Percentiles rank a stretch among this genome's conserved stretches.
phyloP scores from a whole-genome alignment of 2,329 filamentous ascomycete species.

The Ramichloridium luteum region DNA sequence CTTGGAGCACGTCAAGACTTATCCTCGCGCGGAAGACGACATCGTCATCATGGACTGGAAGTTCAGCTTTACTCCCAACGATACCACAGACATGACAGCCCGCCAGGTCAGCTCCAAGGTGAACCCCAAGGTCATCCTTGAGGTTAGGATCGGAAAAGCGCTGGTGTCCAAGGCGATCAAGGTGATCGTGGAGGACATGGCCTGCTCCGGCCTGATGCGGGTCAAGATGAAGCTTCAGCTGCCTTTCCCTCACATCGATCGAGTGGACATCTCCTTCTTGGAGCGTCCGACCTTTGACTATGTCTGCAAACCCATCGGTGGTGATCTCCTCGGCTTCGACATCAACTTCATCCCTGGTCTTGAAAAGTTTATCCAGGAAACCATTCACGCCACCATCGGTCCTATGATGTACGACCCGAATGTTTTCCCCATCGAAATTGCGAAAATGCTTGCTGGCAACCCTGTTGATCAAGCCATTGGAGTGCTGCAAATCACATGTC shows the following conservation, averaged over 20 bases:
- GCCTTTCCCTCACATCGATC: slow-evolving; percentile 88
- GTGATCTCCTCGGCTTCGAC: slow-evolving; percentile 90
- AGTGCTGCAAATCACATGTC: slow-evolving; percentile 80
- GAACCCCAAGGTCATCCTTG: slow-evolving; percentile 91
- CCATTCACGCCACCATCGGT: slow-evolving; percentile 83
- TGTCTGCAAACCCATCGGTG: slow-evolving; percentile 92
- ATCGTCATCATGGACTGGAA: slow-evolving; percentile 99
- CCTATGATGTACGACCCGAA: slow-evolving; percentile 99
- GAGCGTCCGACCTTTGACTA: slow-evolving; percentile 86
- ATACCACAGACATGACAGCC: slow-evolving; percentile 79
- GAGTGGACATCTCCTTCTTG: slow-evolving; percentile 88
- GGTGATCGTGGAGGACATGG: slow-evolving; percentile 96
- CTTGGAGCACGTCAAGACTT: slow-evolving; percentile 96
- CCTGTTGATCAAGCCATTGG: slow-evolving; percentile 93
- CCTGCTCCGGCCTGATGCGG: slow-evolving; percentile 89
- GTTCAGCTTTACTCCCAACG: slow-evolving; percentile 97
- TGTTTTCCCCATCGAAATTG: slow-evolving; percentile 95
- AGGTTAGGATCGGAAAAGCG: slow-evolving; percentile 88
- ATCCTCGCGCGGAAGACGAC: slow-evolving; percentile 89
- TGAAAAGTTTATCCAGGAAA: slow-evolving; percentile 85
- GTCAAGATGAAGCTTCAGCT: slow-evolving; percentile 97
- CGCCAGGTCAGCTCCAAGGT: slow-evolving; percentile 88
- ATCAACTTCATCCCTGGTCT: slow-evolving; percentile 98
- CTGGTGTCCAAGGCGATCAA: slow-evolving; percentile 95
- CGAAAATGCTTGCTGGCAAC: slow-evolving; percentile 92